Percentiles rank a stretch among this genome's conserved stretches.
Evolutionary conservation across 2,329 filamentous ascomycete genomes (phyloP).

Genomic region (Echinosphaeria canescens): DNA sequence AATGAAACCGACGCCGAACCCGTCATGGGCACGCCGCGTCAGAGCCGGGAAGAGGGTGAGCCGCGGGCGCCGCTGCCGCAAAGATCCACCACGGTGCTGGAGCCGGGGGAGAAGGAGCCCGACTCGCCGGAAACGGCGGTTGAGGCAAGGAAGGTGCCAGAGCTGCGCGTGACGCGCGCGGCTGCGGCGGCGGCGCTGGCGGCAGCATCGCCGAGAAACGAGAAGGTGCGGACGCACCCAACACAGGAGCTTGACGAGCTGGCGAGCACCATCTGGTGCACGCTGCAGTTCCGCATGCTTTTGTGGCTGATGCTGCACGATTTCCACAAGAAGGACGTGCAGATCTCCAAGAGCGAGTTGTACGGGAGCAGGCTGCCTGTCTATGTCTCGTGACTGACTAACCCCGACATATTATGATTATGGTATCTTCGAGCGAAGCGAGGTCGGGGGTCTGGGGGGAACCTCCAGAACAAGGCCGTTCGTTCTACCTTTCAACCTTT

Average conservation of each 20-base stretch:
- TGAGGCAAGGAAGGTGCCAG: constrained; percentile 3
- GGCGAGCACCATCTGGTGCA: constrained; percentile 26
- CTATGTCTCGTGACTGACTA: constrained; percentile 24
- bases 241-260: constrained; percentile 4
- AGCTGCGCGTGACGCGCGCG: constrained; percentile 1
- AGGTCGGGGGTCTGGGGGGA: no score
- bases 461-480: no score
- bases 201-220: background rate
- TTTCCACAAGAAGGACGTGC: constrained; percentile 29
- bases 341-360: constrained; percentile 28
- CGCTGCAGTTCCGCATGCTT: constrained; percentile 31
- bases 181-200: background rate
- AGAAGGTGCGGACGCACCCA: constrained; percentile 2
- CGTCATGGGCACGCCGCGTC: no score
- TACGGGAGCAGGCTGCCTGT: constrained; percentile 31
- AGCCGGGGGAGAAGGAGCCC: no score
- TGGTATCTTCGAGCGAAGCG: no score
- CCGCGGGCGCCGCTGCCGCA: no score
- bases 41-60: no score
- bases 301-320: constrained; percentile 36
- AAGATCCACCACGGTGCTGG: no score
- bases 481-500: no score
- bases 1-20: no score
- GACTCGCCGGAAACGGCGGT: no score
- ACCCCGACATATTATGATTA: no score